Percentiles rank a stretch among this genome's conserved stretches.
Evolutionary conservation across 108 stramenopile species (phyloP).

Genomic region (Aurantiochytrium sp.): DNA sequence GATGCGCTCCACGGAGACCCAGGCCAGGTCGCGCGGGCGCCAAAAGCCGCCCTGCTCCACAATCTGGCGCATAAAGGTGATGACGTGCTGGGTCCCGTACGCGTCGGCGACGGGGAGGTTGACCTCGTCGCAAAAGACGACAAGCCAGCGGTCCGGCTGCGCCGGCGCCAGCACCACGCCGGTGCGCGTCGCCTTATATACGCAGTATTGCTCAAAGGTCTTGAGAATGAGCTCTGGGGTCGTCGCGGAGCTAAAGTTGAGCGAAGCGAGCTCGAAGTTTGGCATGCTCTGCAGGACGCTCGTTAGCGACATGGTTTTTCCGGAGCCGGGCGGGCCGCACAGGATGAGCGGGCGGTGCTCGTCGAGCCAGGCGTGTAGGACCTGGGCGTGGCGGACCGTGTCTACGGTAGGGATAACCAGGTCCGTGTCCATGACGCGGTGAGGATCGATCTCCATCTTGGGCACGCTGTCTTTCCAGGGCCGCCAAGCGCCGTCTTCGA

Average conservation of each 20-base stretch:
- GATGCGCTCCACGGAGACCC: background rate
- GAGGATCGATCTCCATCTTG: constrained; percentile 87
- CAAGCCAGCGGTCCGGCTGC: constrained; percentile 73
- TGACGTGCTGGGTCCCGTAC: constrained; percentile 93
- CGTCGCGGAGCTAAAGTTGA: constrained; percentile 91
- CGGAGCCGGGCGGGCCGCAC: constrained; percentile 94
- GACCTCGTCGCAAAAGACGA: constrained; percentile 98
- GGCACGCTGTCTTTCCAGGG: constrained; percentile 87
- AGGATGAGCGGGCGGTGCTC: constrained; percentile 82
- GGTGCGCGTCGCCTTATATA: constrained; percentile 77
- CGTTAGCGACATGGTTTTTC: constrained; percentile 97
- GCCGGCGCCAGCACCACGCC: constrained; percentile 56
- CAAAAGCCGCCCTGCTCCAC: constrained; percentile 97
- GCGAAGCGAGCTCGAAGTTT: constrained; percentile 78
- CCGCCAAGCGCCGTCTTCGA: constrained; percentile 87
- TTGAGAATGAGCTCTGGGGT: constrained; percentile 91
- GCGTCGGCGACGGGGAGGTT: constrained; percentile 90
- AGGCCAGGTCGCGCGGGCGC: constrained; percentile 43
- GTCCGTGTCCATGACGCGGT: constrained; percentile 77
- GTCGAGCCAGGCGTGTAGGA: constrained; percentile 86
- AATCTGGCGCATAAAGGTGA: constrained; percentile 93
- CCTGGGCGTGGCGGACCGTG: constrained; percentile 84
- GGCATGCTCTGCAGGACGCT: constrained; percentile 82
- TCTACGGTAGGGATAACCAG: constrained; percentile 93
- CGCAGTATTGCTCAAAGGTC: constrained; percentile 86